Base-by-base conservation (phyloP, 208 protist species). In the Trypanosoma brucei region DNA sequence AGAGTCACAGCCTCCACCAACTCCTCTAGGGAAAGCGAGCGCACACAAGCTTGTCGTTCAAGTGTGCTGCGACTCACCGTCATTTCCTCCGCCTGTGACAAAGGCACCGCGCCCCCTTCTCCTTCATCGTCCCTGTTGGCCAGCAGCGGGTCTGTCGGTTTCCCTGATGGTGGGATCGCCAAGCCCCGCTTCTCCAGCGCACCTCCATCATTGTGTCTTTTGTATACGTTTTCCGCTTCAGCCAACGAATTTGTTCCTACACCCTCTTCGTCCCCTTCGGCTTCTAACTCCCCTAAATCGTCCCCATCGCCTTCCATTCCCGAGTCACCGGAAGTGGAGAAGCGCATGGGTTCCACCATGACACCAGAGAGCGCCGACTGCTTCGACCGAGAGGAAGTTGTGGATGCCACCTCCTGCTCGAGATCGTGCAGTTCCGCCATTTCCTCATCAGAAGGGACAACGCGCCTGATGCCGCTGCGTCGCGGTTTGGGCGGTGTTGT, bases 1-100 rank as follows among this genome's bases (percentile, higher is more conserved):
- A 77, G 46, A 1, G 59, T 49, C 0, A 77, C 49, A 13, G 64
- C 59, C 13, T 84, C 78, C 31, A 79, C 67, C 13, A 91, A 45
- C 42, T 72, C 39, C 33, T 68, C 56, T 6, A 54, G 22, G 22
- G 49, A 7, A 31, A 64, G 13, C 13, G 30, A 48, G 13, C 68
- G 68, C 2, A 34, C 35, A 39, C n/a, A 54, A 40, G 55, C 62
- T 55, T 84, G 78, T 22, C 72, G 1, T 51, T 66, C 65, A 34
- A 56, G 22, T 31, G 62, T 70, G 34, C 30, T 5, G 3, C n/a
- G 37, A 6, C n/a, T 22, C 49, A 30, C 8, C 11, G 35, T 3
- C 22, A 22, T 22, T 22, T 22, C 22, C 22, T 22, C 22, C 22
- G 22, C 22, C 40, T 34, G 51, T 0, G 38, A 14, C 33, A 14